Evolutionary conservation across 257 asterid genomes (phyloP), one percentile per base, ranked within the genome.

Genomic region (Nicotiana tabacum): DNA sequence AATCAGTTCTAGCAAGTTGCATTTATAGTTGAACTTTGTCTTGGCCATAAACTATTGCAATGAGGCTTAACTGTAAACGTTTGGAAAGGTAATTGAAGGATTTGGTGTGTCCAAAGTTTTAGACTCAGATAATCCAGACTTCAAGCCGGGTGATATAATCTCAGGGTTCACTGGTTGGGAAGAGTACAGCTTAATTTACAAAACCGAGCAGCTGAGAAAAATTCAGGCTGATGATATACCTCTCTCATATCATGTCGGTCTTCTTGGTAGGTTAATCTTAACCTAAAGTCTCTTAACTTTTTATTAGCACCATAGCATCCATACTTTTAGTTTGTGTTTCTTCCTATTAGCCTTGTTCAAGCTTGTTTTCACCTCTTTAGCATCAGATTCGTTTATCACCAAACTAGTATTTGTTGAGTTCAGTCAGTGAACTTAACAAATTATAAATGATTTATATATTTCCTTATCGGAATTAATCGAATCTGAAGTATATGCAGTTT

Each of bases 101-200:
- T 95, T 92, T 33, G 99, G 99, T 32, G 97, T 92, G 78, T 92
- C 93, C 39, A 85, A 87, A 85, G 98, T 95, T 64, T 6, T 95
- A 30, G 93, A 89, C 84, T 95, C 99, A 7, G 97, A 91, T 82
- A 83, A 91, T 87, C 93, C 94, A 43, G 82, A 88, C 69, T 90
- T 90, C 86, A 95, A 86, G 83, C 85, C 91, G 3, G 99, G 98
- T 16, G 99, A 95, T 78, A 74, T 95, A 78, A 83, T 95, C 61
- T 90, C 97, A 3, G 95, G 99, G 51, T 84, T 93, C 30, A 95
- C 99, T 0, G 92, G 98, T 16, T 95, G 99, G 99, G 99, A 95
- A 87, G 97, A 95, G 46, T 93, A 95, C 93, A 93, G 91, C 88
- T 90, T 95, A 74, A 85, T 95, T 46, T 76, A 83, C 85, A 84